Conservation (phyloP, 371 early-diverging fungal species). For the Saksenaea vasiformis region DNA sequence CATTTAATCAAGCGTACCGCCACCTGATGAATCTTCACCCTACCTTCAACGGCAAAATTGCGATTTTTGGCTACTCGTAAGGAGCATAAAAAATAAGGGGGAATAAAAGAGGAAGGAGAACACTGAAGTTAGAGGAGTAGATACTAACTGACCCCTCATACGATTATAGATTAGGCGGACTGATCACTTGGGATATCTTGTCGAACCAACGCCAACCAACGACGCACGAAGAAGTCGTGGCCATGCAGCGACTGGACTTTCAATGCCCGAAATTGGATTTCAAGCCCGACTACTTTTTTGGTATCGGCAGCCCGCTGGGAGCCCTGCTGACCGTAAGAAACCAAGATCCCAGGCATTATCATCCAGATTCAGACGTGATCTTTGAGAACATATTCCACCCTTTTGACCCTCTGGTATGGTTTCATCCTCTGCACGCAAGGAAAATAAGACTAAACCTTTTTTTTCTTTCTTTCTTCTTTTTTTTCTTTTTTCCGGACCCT, state of each 20-base stretch:
- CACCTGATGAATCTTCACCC: constrained; percentile 55
- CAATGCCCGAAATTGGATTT: constrained; percentile 53
- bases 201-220: constrained; percentile 37
- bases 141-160: neutral
- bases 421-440: neutral
- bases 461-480: too few species aligned
- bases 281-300: constrained; percentile 57
- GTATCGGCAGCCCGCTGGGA: constrained; percentile 63
- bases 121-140: neutral
- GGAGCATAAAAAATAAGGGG: neutral
- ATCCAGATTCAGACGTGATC: constrained; percentile 44
- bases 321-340: constrained; percentile 65
- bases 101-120: neutral
- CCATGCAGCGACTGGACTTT: constrained; percentile 41
- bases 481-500: too few species aligned
- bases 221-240: constrained; percentile 17
- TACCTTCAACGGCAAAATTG: constrained; percentile 58
- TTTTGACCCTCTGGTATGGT: constrained; percentile 58
- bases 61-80: constrained; percentile 62
- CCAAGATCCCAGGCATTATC: constrained; percentile 51
- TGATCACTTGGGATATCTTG: constrained; percentile 67
- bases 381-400: constrained; percentile 72
- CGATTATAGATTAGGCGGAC: constrained; percentile 53
- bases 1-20: constrained; percentile 56
- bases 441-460: neutral